These are phyloP conservation scores for Suillus subaureus DNA, from an alignment of 768 basidiomycete species.

Conservation along the genomic window DNA sequence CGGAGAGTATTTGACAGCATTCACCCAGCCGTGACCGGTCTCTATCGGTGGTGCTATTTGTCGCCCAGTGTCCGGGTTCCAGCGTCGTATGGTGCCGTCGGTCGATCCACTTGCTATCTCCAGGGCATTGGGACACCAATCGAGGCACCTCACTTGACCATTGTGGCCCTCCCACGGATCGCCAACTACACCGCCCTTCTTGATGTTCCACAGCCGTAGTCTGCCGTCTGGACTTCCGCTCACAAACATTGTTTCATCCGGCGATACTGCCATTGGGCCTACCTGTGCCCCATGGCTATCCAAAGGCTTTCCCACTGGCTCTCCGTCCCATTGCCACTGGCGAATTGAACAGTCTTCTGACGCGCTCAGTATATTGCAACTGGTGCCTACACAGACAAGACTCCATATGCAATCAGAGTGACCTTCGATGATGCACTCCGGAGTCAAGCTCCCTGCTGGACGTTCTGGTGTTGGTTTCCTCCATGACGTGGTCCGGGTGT, in stretches of 20 bases:
- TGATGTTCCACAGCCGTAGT: not conserved
- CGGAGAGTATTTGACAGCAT: not conserved
- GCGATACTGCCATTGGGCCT: not conserved
- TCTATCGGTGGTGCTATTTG: not conserved
- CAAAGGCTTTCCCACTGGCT: not conserved
- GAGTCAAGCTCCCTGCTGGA: not conserved
- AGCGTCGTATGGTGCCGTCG: slow-evolving; percentile 17
- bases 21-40: not conserved
- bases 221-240: not conserved
- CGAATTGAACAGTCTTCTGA: not conserved
- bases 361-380: not conserved
- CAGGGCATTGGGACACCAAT: slow-evolving; percentile 15
- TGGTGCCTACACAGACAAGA: not conserved
- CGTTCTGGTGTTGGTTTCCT: not conserved
- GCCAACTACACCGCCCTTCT: not conserved
- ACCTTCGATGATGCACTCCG: not conserved
- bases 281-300: not conserved
- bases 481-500: not conserved
- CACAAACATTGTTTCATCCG: not conserved
- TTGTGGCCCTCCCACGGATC: slow-evolving; percentile 2
- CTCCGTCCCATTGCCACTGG: not conserved
- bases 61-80: slow-evolving; percentile 11
- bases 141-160: slow-evolving; percentile 4
- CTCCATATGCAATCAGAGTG: not conserved
- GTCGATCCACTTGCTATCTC: slow-evolving; percentile 14